These are phyloP conservation scores for Fomitiporia mediterranea DNA, from an alignment of 1,284 basidiomycete genomes.

Conservation along the genomic window DNA sequence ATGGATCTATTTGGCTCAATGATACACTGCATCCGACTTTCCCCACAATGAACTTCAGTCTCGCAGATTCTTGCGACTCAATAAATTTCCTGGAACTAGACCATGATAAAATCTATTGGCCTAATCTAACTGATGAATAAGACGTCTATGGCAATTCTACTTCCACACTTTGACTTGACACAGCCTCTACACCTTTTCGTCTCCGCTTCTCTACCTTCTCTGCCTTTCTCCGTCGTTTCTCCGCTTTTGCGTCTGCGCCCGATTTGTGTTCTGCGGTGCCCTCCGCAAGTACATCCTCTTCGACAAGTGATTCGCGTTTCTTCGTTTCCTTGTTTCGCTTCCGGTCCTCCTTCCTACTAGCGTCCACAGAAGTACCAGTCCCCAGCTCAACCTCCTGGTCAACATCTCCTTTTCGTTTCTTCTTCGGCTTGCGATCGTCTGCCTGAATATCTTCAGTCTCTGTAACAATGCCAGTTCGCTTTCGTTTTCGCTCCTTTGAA, in stretches of 20 bases:
- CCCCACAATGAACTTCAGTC: too few species aligned
- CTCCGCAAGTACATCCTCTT: background rate
- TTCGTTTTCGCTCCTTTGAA: background rate
- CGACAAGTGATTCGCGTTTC: background rate
- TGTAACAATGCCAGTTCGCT: background rate
- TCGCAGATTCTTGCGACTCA: too few species aligned
- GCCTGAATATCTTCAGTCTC: constrained; percentile 3
- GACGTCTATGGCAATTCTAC: too few species aligned
- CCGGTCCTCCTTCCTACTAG: background rate
- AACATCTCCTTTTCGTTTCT: constrained; percentile 8
- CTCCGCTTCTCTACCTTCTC: constrained; percentile 5
- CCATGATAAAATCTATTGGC: too few species aligned
- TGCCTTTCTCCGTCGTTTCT: constrained; percentile 4
- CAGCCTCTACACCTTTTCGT: background rate
- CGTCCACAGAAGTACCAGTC: background rate
- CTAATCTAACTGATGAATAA: too few species aligned
- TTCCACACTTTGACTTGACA: too few species aligned
- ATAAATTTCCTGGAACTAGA: too few species aligned
- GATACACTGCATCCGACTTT: too few species aligned
- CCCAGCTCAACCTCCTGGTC: background rate
- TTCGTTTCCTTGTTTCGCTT: background rate
- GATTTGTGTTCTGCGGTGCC: background rate
- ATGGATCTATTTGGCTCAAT: too few species aligned
- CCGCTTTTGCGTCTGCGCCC: background rate
- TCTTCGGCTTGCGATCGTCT: constrained; percentile 11